A percentile compares a stretch with the other conserved stretches of the same genome.
These are phyloP conservation scores for Spathaspora hagerdaliae DNA, from an alignment of 805 yeast species.

Conservation along the genomic window DNA sequence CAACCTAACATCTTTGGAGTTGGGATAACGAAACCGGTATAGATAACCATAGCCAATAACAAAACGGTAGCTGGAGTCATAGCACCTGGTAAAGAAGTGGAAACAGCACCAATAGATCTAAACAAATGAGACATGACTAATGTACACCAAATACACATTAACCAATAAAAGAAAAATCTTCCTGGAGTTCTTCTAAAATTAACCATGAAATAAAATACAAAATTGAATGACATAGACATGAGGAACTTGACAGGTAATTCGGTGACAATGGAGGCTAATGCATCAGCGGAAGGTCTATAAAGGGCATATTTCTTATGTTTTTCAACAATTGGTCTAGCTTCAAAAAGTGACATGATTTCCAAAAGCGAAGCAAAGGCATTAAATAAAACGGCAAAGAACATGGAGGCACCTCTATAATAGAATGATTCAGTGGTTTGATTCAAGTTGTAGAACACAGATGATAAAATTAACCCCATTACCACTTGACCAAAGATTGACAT, in stretches of 20 bases:
- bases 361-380: slow-evolving; percentile 59
- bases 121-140: slow-evolving; percentile 40
- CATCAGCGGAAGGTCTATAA: slow-evolving; percentile 73
- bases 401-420: slow-evolving; percentile 59
- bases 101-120: slow-evolving; percentile 39
- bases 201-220: slow-evolving; percentile 48
- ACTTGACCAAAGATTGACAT: slow-evolving; percentile 50
- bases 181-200: slow-evolving; percentile 35
- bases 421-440: slow-evolving; percentile 49
- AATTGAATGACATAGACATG: slow-evolving; percentile 26
- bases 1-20: slow-evolving; percentile 53
- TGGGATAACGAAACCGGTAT: slow-evolving; percentile 45
- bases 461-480: slow-evolving; percentile 55
- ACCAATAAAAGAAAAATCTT: slow-evolving; percentile 35
- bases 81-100: slow-evolving; percentile 38
- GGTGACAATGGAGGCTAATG: slow-evolving; percentile 56
- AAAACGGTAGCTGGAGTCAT: slow-evolving; percentile 44
- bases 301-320: slow-evolving; percentile 72
- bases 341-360: slow-evolving; percentile 56
- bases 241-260: slow-evolving; percentile 58
- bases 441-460: slow-evolving; percentile 56
- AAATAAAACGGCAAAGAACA: slow-evolving; percentile 58
- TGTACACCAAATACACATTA: slow-evolving; percentile 26
- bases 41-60: slow-evolving; percentile 51
- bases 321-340: slow-evolving; percentile 59